Conservation (phyloP, 805 yeast genomes). For the Blastobotrys muscicola region DNA sequence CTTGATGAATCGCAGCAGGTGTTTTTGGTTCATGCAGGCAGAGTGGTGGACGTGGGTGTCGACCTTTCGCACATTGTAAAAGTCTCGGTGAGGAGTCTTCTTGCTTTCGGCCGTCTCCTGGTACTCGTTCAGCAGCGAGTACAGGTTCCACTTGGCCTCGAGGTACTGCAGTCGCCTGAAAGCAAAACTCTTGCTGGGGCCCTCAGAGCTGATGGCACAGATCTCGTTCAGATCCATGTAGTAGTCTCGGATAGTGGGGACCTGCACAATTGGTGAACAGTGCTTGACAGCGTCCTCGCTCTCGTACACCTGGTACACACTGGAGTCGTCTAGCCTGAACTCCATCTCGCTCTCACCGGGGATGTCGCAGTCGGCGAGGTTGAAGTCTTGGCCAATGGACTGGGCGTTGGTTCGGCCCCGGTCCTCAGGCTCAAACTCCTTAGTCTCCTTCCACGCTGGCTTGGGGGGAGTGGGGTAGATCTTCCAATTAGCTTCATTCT, state of each 20-base stretch:
- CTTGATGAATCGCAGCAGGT: slow-evolving; percentile 85
- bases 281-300: slow-evolving; percentile 19
- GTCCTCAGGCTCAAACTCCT: slow-evolving; percentile 37
- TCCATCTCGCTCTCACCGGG: slow-evolving; percentile 41
- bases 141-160: slow-evolving; percentile 95
- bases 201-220: slow-evolving; percentile 73
- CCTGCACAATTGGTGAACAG: slow-evolving; percentile 34
- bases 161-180: slow-evolving; percentile 86
- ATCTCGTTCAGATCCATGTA: slow-evolving; percentile 74
- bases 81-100: slow-evolving; percentile 92
- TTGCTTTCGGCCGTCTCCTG: slow-evolving; percentile 87
- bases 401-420: not conserved
- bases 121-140: slow-evolving; percentile 78
- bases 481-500: slow-evolving; percentile 61
- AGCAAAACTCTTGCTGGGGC: slow-evolving; percentile 95
- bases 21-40: slow-evolving; percentile 99
- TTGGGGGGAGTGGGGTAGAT: slow-evolving; percentile 92
- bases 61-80: slow-evolving; percentile 91
- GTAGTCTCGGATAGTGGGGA: slow-evolving; percentile 81
- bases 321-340: slow-evolving; percentile 47
- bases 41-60: slow-evolving; percentile 99
- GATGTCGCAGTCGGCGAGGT: slow-evolving; percentile 44
- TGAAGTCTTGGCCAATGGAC: slow-evolving; percentile 42
- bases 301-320: slow-evolving; percentile 56
- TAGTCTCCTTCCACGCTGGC: slow-evolving; percentile 71